A percentile compares a stretch with the other conserved stretches of the same genome.
Conservation (phyloP, 495 filamentous ascomycete species). For the Trichoderma virens region DNA sequence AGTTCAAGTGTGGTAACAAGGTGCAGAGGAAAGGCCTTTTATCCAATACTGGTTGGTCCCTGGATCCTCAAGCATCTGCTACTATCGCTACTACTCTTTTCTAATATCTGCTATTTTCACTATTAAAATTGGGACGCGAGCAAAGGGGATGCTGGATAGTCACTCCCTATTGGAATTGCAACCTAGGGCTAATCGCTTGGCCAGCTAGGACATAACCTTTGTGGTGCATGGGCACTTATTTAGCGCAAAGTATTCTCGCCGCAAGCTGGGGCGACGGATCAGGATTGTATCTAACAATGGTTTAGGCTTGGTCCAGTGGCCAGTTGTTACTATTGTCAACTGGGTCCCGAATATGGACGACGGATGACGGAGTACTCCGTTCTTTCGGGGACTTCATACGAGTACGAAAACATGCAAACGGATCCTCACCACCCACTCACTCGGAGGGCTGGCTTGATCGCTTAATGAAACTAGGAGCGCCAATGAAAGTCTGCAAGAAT, state of each 20-base stretch:
- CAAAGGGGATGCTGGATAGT: no score
- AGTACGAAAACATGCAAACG: background rate
- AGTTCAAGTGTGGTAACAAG: no score
- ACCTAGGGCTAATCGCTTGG: background rate
- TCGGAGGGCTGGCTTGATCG: background rate
- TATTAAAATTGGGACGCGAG: no score
- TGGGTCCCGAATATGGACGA: background rate
- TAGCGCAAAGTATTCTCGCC: background rate
- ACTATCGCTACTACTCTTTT: no score
- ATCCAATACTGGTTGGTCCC: no score
- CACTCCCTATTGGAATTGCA: no score
- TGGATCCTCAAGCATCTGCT: no score
- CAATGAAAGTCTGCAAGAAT: background rate
- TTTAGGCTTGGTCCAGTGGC: background rate
- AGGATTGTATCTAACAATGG: background rate
- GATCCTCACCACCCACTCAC: background rate
- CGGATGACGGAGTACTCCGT: background rate
- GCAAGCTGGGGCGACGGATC: background rate
- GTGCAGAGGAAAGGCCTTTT: no score
- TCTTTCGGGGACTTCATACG: background rate
- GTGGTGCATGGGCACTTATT: background rate
- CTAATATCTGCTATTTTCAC: no score
- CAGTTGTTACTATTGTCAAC: conserved; percentile 2
- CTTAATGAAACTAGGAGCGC: background rate
- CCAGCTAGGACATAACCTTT: background rate